Evolutionary conservation across 2,329 filamentous ascomycete genomes (phyloP).

Genomic region (Fusarium camptoceras): DNA sequence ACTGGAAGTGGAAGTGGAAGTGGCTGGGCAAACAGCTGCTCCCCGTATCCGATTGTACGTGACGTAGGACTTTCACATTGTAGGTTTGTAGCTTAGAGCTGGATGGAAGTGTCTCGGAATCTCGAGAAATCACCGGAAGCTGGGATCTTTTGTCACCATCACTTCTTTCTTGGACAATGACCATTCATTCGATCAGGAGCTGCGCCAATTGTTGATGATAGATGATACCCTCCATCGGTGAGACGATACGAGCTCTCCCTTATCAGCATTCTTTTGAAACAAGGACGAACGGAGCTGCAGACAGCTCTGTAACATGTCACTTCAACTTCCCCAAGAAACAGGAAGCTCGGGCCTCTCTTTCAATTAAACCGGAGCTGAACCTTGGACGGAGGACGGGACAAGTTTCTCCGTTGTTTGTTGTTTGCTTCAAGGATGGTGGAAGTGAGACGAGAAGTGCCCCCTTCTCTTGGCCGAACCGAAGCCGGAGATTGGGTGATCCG

Average conservation of each 20-base stretch:
- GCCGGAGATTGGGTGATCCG: constrained; percentile 13
- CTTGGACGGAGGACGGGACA: constrained; percentile 19
- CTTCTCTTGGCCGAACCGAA: constrained; percentile 13
- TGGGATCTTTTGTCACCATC: constrained; percentile 16
- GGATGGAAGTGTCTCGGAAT: constrained; percentile 18
- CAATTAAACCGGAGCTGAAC: background rate
- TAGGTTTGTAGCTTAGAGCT: constrained; percentile 5
- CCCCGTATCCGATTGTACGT: constrained; percentile 12
- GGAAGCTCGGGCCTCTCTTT: constrained; percentile 25
- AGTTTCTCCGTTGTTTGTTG: constrained; percentile 31
- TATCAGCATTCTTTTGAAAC: constrained; percentile 9
- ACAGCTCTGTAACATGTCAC: constrained; percentile 36
- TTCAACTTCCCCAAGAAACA: constrained; percentile 15
- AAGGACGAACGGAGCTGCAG: constrained; percentile 35
- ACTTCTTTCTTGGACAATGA: background rate
- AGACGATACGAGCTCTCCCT: constrained; percentile 11
- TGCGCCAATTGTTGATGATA: background rate
- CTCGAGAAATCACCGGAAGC: constrained; percentile 2
- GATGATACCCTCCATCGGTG: background rate
- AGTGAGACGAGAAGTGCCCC: constrained; percentile 13
- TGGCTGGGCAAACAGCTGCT: constrained; percentile 36
- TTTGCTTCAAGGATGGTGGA: constrained; percentile 15
- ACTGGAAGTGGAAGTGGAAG: constrained; percentile 14
- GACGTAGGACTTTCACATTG: constrained; percentile 35
- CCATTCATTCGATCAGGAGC: background rate